A percentile compares a stretch with the other conserved stretches of the same genome.
Conservation (phyloP, 768 basidiomycete species). For the Tricholoma furcatifolium region DNA sequence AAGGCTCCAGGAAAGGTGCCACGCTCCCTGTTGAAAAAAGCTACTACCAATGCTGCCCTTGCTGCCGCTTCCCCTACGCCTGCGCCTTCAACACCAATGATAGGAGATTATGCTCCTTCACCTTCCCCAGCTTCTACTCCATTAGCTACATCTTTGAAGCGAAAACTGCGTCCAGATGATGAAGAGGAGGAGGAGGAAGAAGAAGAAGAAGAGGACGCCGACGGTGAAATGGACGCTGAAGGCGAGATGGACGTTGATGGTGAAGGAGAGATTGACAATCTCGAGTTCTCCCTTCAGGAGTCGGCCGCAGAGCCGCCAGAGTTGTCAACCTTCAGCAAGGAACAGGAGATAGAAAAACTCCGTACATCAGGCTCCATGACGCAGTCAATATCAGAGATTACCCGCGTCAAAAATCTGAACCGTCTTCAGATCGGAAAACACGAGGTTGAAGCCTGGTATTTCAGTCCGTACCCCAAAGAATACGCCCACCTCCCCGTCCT, state of each 20-base stretch:
- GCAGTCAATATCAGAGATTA: slow-evolving; percentile 95
- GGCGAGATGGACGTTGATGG: slow-evolving; percentile 76
- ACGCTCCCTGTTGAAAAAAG: slow-evolving; percentile 66
- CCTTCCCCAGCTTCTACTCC: slow-evolving; percentile 60
- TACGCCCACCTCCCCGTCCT: slow-evolving; percentile 94
- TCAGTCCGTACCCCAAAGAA: slow-evolving; percentile 98
- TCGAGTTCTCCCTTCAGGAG: slow-evolving; percentile 59
- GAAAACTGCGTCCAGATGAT: slow-evolving; percentile 66
- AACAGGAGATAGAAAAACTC: slow-evolving; percentile 98
- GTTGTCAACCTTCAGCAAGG: slow-evolving; percentile 80
- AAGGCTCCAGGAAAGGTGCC: slow-evolving; percentile 66
- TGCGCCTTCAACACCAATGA: slow-evolving; percentile 24
- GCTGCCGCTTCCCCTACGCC: slow-evolving; percentile 56
- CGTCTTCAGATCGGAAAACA: slow-evolving; percentile 93
- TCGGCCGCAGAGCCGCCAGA: slow-evolving; percentile 52
- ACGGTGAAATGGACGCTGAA: slow-evolving; percentile 56
- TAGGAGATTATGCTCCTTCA: slow-evolving; percentile 38
- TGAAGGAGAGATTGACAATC: slow-evolving; percentile 70
- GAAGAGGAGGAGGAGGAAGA: slow-evolving; percentile 65
- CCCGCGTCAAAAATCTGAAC: slow-evolving; percentile 97
- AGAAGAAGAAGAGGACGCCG: slow-evolving; percentile 54
- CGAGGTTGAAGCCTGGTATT: slow-evolving; percentile 99
- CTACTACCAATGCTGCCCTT: slow-evolving; percentile 64
- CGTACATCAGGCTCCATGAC: slow-evolving; percentile 99
- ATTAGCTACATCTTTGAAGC: slow-evolving; percentile 54